Evolutionary conservation across 179 eudicot genomes (phyloP).

Genomic region (Drosera spatulata): DNA sequence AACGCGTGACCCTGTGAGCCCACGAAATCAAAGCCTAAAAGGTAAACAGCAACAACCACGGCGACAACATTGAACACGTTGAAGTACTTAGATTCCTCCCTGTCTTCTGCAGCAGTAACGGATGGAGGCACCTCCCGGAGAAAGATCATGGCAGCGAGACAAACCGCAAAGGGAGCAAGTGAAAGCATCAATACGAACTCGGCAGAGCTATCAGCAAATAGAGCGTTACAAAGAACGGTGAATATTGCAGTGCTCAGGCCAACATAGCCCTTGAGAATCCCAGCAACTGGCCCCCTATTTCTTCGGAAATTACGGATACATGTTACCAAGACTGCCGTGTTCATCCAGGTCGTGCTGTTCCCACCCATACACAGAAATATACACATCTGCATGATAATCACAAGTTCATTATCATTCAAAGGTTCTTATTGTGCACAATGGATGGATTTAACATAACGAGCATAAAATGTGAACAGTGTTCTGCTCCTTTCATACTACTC

Average conservation of each 20-base stretch:
- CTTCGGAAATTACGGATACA: constrained; percentile 79
- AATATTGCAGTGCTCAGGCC: constrained; percentile 94
- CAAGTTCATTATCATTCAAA: not conserved
- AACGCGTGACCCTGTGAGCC: constrained; percentile 36
- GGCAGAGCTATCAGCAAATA: constrained; percentile 53
- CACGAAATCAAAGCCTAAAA: constrained; percentile 45
- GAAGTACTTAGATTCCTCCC: constrained; percentile 53
- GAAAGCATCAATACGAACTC: constrained; percentile 66
- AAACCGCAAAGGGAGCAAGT: constrained; percentile 51
- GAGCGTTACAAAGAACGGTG: constrained; percentile 77
- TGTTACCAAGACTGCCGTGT: constrained; percentile 86
- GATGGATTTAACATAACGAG: not conserved
- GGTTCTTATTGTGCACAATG: not conserved
- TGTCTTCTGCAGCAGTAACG: constrained; percentile 29
- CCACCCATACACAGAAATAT: constrained; percentile 95
- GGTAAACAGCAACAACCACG: constrained; percentile 59
- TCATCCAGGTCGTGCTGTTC: constrained; percentile 99
- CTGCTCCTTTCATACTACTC: too few relatives aligned
- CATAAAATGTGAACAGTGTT: not conserved
- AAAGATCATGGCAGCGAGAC: constrained; percentile 58
- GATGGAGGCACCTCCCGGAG: constrained; percentile 68
- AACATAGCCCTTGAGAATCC: constrained; percentile 88
- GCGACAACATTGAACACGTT: constrained; percentile 58
- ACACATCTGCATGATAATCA: constrained; percentile 56
- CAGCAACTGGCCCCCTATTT: constrained; percentile 87